These are phyloP conservation scores for Aureobasidium vineae DNA, from an alignment of 2,329 filamentous ascomycete genomes.

Conservation along the genomic window DNA sequence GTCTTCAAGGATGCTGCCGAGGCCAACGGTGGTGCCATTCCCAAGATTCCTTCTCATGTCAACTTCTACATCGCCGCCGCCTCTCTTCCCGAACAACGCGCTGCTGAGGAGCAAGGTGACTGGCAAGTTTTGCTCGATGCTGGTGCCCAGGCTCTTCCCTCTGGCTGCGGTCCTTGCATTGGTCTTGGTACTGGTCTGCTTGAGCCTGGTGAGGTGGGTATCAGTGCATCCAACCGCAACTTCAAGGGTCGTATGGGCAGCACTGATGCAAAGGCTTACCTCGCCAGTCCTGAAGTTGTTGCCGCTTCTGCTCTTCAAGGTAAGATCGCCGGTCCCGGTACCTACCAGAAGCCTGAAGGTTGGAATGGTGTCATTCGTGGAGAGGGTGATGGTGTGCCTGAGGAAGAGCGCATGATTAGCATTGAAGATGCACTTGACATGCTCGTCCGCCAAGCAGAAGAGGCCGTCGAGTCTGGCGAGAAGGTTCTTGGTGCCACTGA, in stretches of 20 bases:
- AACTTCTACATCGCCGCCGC: constrained; percentile 89
- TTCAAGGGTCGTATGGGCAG: constrained; percentile 91
- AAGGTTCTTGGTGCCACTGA: constrained; percentile 42
- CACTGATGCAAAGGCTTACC: constrained; percentile 75
- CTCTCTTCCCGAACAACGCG: constrained; percentile 70
- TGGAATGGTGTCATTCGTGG: constrained; percentile 67
- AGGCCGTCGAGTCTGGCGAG: constrained; percentile 57
- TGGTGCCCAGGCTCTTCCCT: constrained; percentile 68
- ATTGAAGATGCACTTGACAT: constrained; percentile 70
- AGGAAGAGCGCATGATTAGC: constrained; percentile 63
- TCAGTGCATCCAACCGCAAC: constrained; percentile 80
- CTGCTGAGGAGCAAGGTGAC: constrained; percentile 75
- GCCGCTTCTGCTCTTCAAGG: constrained; percentile 81
- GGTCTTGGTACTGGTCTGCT: constrained; percentile 77
- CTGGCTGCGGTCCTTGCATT: constrained; percentile 82
- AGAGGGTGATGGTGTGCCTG: constrained; percentile 65
- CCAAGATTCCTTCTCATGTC: constrained; percentile 72
- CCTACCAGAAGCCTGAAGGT: constrained; percentile 70
- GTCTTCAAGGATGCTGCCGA: constrained; percentile 75
- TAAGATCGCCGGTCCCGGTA: constrained; percentile 71
- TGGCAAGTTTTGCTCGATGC: constrained; percentile 82
- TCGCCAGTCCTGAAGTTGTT: constrained; percentile 86
- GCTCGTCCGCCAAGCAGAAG: constrained; percentile 66
- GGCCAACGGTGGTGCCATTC: constrained; percentile 57
- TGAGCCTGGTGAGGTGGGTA: constrained; percentile 81